Evolutionary conservation across 73 alveolate species (phyloP).

Genomic region (Tetrahymena malaccensis): DNA sequence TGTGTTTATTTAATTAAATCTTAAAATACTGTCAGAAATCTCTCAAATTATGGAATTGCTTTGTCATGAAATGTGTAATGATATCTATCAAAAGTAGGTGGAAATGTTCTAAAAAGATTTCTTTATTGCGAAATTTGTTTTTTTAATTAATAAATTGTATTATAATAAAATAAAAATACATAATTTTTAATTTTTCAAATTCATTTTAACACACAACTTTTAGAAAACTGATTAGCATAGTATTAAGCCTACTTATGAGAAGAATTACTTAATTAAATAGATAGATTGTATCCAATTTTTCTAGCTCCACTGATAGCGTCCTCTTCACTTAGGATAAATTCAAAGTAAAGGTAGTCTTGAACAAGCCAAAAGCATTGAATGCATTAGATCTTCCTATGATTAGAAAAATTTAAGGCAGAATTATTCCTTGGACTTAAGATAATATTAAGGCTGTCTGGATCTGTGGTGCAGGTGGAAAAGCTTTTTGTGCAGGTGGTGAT

Average conservation of each 20-base stretch:
- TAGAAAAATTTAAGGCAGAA: not conserved
- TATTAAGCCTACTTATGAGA: not conserved
- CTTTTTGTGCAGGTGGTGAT: constrained; percentile 98
- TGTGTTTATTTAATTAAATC: not conserved
- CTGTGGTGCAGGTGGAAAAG: constrained; percentile 82
- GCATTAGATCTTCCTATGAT: not conserved
- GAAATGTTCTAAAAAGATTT: not conserved
- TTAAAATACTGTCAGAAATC: not conserved
- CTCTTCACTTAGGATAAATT: not conserved
- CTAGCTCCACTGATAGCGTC: not conserved
- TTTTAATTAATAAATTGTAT: not conserved
- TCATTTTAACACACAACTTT: not conserved
- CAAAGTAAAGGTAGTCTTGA: not conserved
- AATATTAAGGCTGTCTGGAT: constrained; percentile 52
- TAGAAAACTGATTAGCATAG: not conserved
- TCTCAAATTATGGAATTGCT: not conserved
- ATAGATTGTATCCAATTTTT: not conserved
- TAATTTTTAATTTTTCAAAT: not conserved
- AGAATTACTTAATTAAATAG: not conserved
- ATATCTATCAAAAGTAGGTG: not conserved
- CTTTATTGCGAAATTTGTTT: not conserved
- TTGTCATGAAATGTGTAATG: not conserved
- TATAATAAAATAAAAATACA: not conserved
- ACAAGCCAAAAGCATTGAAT: not conserved
- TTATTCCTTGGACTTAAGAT: constrained; percentile 44